Evolutionary conservation across 164 flowering plant genomes (phyloP).

Genomic region (Warburgia ugandensis): DNA sequence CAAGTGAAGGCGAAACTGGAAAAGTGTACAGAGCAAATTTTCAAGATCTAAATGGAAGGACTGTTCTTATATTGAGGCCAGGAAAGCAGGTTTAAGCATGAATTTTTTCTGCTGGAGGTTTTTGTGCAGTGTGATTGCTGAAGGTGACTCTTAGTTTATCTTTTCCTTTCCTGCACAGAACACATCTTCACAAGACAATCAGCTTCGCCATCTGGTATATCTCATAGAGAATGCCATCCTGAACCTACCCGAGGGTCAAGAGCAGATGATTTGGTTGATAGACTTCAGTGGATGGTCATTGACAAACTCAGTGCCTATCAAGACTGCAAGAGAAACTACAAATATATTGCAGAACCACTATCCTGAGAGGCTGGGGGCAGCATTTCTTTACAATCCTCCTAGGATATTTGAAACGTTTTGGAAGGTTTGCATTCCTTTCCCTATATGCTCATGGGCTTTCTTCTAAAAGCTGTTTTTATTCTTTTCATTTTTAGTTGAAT

Average conservation of each 20-base stretch:
- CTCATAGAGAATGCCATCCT: slow-evolving; percentile 86
- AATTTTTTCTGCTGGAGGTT: not conserved
- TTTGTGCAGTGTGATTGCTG: too few species aligned
- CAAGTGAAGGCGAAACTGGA: slow-evolving; percentile 87
- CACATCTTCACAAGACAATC: slow-evolving; percentile 57
- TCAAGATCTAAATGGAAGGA: slow-evolving; percentile 66
- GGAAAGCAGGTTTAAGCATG: slow-evolving; percentile 43
- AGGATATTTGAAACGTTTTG: slow-evolving; percentile 87
- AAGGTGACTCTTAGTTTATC: too few species aligned
- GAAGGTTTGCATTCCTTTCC: slow-evolving; percentile 51
- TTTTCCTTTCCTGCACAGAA: slow-evolving; percentile 58
- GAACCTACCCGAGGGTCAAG: slow-evolving; percentile 83
- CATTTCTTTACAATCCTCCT: slow-evolving; percentile 89
- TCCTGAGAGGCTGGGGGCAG: slow-evolving; percentile 82
- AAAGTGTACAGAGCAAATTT: slow-evolving; percentile 75
- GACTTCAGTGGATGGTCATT: slow-evolving; percentile 89
- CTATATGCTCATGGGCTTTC: too few species aligned
- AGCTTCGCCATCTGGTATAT: slow-evolving; percentile 83
- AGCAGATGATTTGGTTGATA: slow-evolving; percentile 90
- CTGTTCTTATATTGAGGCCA: slow-evolving; percentile 87
- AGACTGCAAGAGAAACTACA: slow-evolving; percentile 62
- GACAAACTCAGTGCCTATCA: slow-evolving; percentile 56
- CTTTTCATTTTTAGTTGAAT: too few species aligned
- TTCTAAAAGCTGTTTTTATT: too few species aligned
- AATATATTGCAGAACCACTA: slow-evolving; percentile 77